phyloP scores from a whole-genome alignment of 495 filamentous ascomycete species.

The Neurospora sublineolata region DNA sequence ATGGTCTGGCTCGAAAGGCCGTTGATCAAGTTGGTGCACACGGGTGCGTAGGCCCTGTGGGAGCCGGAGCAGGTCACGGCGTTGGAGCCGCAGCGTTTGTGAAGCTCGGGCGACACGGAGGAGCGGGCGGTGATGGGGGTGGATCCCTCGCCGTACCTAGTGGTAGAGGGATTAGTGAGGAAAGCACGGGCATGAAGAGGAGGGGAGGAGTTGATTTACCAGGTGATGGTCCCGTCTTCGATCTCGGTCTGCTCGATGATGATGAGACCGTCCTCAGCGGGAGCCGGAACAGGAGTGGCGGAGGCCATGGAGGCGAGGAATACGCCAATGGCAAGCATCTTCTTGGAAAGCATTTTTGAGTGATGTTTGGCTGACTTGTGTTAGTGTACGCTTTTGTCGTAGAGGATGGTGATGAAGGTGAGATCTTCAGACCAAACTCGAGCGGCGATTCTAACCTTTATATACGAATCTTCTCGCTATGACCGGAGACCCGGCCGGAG shows the following conservation, averaged over 20 bases:
- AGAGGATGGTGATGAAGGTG: background rate
- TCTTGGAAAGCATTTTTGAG: background rate
- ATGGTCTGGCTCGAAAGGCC: background rate
- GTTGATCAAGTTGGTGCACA: background rate
- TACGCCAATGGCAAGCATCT: background rate
- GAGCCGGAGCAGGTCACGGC: background rate
- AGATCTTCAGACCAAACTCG: background rate
- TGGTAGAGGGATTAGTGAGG: background rate
- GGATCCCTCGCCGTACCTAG: background rate
- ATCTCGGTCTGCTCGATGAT: background rate
- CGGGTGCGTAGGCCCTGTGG: background rate
- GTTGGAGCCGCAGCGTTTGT: constrained; percentile 1
- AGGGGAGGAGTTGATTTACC: background rate
- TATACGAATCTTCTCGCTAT: background rate
- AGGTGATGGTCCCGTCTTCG: background rate
- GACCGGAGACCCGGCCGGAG: background rate
- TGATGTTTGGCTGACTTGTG: background rate
- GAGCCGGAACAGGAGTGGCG: background rate
- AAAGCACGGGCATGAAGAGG: background rate
- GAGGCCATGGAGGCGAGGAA: background rate
- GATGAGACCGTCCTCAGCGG: background rate
- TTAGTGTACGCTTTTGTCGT: background rate
- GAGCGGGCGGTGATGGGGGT: background rate
- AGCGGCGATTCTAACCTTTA: background rate
- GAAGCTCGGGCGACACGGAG: background rate